Percentiles rank a stretch among this genome's conserved stretches.
Conservation (phyloP, 768 basidiomycete species). For the Asterophora parasitica region DNA sequence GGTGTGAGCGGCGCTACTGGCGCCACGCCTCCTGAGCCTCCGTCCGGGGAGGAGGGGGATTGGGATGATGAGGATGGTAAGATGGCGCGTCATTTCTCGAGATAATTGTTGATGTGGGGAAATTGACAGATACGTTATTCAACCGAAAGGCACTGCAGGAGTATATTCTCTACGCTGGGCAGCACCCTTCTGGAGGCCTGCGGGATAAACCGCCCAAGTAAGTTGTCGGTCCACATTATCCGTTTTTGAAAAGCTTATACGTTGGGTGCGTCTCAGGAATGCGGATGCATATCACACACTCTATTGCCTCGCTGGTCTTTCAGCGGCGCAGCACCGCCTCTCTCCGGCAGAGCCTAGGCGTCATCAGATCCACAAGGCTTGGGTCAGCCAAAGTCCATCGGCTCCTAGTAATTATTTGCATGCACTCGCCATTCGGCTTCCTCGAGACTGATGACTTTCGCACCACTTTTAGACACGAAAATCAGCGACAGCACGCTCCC, state of each 20-base stretch:
- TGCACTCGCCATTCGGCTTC: not conserved
- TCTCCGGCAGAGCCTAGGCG: conserved; percentile 37
- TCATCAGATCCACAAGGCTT: conserved; percentile 29
- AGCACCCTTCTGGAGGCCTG: conserved; percentile 80
- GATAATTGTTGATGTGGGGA: conserved; percentile 2
- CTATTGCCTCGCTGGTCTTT: conserved; percentile 88
- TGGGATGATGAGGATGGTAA: conserved; percentile 77
- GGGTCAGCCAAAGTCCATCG: conserved; percentile 24
- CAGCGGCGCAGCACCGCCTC: conserved; percentile 81
- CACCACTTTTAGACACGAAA: conserved; percentile 17
- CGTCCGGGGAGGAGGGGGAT: conserved; percentile 31
- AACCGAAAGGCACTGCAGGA: conserved; percentile 75
- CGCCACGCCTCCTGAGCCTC: conserved; percentile 29
- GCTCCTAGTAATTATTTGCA: conserved; percentile 3
- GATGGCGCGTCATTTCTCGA: conserved; percentile 12
- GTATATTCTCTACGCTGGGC: conserved; percentile 82
- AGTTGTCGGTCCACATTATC: conserved; percentile 18
- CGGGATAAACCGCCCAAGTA: conserved; percentile 96
- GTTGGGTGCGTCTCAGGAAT: too few species aligned
- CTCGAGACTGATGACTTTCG: not conserved
- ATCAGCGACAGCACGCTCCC: conserved; percentile 29
- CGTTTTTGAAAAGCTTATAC: not conserved
- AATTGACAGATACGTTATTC: conserved; percentile 38
- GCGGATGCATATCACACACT: conserved; percentile 95
- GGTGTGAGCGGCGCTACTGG: conserved; percentile 29